Evolutionary conservation across 2,329 filamentous ascomycete species (phyloP).

Genomic region (Trichophyton mentagrophytes): DNA sequence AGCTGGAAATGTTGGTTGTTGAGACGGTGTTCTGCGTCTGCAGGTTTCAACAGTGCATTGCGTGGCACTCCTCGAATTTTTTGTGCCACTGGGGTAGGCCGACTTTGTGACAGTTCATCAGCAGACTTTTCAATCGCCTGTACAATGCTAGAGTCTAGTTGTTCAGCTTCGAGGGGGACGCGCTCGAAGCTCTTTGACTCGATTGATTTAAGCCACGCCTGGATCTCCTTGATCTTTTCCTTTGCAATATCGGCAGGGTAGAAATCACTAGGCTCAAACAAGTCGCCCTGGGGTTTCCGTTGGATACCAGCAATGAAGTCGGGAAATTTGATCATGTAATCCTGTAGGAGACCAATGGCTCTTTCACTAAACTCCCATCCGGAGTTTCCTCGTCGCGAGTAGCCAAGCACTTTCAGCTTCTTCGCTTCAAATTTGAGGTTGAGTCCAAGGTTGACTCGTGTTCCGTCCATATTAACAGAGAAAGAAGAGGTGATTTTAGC

Average conservation of each 20-base stretch:
- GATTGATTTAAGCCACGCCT: conserved; percentile 79
- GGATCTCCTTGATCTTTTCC: conserved; percentile 81
- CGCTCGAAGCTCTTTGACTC: conserved; percentile 86
- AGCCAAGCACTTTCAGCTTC: conserved; percentile 90
- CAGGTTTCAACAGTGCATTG: conserved; percentile 78
- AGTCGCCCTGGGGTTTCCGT: conserved; percentile 70
- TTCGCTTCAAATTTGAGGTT: conserved; percentile 95
- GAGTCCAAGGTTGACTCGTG: conserved; percentile 78
- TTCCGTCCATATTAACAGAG: conserved; percentile 65
- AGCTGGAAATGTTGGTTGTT: conserved; percentile 71
- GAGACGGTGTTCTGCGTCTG: conserved; percentile 86
- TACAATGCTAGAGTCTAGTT: conserved; percentile 84
- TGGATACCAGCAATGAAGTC: conserved; percentile 89
- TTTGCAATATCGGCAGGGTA: conserved; percentile 64
- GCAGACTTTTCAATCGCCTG: conserved; percentile 65
- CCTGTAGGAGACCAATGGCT: conserved; percentile 64
- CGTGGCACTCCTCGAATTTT: conserved; percentile 72
- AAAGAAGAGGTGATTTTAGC: conserved; percentile 96
- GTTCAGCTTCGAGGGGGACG: conserved; percentile 91
- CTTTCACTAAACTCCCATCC: conserved; percentile 94
- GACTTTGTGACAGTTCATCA: conserved; percentile 47
- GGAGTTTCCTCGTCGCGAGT: conserved; percentile 69
- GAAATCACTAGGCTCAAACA: conserved; percentile 73
- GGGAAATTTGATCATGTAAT: conserved; percentile 89
- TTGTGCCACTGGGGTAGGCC: conserved; percentile 47